Conservation (phyloP, 768 basidiomycete genomes). For the Russula sp. region DNA sequence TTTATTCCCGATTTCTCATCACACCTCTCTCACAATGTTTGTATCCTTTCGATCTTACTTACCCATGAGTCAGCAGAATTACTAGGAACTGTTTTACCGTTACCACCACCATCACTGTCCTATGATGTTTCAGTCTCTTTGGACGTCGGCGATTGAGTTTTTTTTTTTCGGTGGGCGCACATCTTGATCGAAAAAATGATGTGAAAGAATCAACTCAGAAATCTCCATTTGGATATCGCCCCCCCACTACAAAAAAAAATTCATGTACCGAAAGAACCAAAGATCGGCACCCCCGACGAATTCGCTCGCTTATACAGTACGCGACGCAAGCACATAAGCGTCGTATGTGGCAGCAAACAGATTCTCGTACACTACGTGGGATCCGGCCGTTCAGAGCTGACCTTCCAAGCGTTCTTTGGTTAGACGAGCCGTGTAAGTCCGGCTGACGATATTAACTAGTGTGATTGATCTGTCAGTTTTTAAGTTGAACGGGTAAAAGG, state of each 20-base stretch:
- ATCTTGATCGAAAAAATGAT: constrained; percentile 20
- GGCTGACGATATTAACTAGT: constrained; percentile 77
- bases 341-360: background rate
- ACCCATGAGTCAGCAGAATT: constrained; percentile 8
- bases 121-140: constrained; percentile 1
- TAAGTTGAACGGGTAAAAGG: background rate
- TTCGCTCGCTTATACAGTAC: background rate
- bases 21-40: constrained; percentile 19
- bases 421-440: constrained; percentile 60
- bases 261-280: background rate
- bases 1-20: constrained; percentile 6
- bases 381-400: constrained; percentile 13
- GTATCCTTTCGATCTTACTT: constrained; percentile 14
- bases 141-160: constrained; percentile 5
- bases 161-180: constrained; percentile 3
- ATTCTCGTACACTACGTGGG: background rate
- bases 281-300: constrained; percentile 13
- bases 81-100: constrained; percentile 17
- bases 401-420: constrained; percentile 46
- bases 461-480: constrained; percentile 10
- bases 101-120: constrained; percentile 4
- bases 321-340: constrained; percentile 5
- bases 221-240: constrained; percentile 11
- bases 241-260: constrained; percentile 6
- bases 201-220: background rate